Evolutionary conservation across 345 rosid species (phyloP).

Genomic region (Murraya paniculata): DNA sequence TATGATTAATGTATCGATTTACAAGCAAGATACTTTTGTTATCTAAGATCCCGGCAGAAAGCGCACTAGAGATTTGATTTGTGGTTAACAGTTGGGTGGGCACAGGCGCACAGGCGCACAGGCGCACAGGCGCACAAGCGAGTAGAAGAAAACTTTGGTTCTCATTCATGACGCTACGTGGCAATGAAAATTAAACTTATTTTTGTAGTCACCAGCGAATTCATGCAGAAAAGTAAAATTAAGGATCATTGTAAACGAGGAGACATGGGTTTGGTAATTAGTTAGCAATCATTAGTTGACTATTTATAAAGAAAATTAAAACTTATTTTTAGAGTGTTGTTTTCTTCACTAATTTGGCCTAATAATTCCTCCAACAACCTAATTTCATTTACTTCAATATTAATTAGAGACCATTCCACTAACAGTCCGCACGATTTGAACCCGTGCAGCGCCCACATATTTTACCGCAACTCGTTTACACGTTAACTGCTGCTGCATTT

Average conservation of each 20-base stretch:
- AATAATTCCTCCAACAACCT: constrained; percentile 2
- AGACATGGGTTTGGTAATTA: not conserved
- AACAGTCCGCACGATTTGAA: not conserved
- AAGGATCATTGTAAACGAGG: no score
- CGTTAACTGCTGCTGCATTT: not conserved
- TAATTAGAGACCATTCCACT: constrained; percentile 25
- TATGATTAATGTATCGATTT: no score
- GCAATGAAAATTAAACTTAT: not conserved
- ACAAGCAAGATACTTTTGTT: no score
- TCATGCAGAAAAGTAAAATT: not conserved
- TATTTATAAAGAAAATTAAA: no score
- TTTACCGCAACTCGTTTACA: no score
- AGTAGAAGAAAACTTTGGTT: no score
- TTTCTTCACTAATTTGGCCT: constrained; percentile 11
- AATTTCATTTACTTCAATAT: constrained; percentile 12
- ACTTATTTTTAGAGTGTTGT: no score
- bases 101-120: not conserved
- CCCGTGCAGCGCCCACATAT: not conserved
- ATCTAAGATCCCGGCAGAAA: no score
- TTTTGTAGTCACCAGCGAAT: not conserved
- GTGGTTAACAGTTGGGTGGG: not conserved
- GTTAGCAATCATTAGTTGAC: not conserved
- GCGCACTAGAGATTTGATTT: no score
- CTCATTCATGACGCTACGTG: not conserved
- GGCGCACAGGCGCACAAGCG: no score